These are phyloP conservation scores for Pseudogymnoascus sp. DNA, from an alignment of 2,329 filamentous ascomycete species.

Conservation along the genomic window DNA sequence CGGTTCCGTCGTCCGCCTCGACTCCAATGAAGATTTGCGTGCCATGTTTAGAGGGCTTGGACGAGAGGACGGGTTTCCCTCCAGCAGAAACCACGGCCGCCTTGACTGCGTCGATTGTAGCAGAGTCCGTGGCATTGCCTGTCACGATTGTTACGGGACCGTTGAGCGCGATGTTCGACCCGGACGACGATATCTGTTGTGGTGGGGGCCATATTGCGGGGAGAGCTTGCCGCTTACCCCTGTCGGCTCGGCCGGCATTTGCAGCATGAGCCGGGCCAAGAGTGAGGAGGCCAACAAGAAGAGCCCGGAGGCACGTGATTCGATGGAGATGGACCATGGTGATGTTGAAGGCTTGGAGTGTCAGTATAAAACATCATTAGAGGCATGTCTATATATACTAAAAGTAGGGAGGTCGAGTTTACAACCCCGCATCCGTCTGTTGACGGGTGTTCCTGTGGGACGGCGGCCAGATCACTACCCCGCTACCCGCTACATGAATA, in stretches of 20 bases:
- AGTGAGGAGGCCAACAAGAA: background rate
- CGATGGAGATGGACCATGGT: background rate
- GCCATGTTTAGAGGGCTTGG: background rate
- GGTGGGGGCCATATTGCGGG: constrained; percentile 13
- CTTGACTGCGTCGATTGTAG: background rate
- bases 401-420: background rate
- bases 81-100: background rate
- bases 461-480: background rate
- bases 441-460: background rate
- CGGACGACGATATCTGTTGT: constrained; percentile 14
- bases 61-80: background rate
- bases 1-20: background rate
- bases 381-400: background rate
- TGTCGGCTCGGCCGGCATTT: background rate
- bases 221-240: background rate
- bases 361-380: background rate
- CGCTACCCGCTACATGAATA: background rate
- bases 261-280: background rate
- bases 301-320: background rate
- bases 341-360: background rate
- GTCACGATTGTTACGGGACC: constrained; percentile 17
- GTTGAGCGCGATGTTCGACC: constrained; percentile 14
- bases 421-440: background rate
- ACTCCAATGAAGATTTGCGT: constrained; percentile 3
- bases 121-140: constrained; percentile 15